Conservation (phyloP, 495 filamentous ascomycete genomes). For the Penicillium malachiteum region DNA sequence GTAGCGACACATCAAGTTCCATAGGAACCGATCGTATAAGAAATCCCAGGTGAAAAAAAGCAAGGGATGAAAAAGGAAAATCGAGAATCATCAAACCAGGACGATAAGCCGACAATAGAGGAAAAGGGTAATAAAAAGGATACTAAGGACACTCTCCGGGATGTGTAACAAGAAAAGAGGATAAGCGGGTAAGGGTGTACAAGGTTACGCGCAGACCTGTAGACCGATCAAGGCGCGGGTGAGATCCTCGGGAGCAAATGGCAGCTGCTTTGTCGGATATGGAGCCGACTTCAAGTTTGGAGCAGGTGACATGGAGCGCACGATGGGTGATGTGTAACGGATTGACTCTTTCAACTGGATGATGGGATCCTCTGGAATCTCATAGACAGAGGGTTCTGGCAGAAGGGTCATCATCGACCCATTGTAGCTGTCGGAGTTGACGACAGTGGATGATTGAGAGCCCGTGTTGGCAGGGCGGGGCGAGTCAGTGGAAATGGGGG, state of each 20-base stretch:
- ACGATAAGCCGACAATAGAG: background rate
- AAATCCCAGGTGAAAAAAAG: background rate
- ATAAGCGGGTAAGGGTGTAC: constrained; percentile 1
- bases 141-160: constrained; percentile 19
- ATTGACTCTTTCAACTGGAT: constrained; percentile 38
- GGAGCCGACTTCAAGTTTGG: constrained; percentile 28
- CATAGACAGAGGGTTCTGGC: constrained; percentile 21
- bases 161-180: constrained; percentile 10
- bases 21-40: background rate
- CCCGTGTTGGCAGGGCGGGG: constrained; percentile 29
- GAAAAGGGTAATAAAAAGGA: constrained; percentile 5
- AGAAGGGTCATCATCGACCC: constrained; percentile 44
- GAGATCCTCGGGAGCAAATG: constrained; percentile 45
- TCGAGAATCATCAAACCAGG: constrained; percentile 16
- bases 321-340: constrained; percentile 34
- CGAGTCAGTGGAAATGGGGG: constrained; percentile 3
- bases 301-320: constrained; percentile 25
- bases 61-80: background rate
- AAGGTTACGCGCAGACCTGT: constrained; percentile 35
- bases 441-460: constrained; percentile 41
- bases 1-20: background rate
- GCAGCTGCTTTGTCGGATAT: constrained; percentile 25
- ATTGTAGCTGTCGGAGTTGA: constrained; percentile 40
- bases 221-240: constrained; percentile 43
- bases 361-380: constrained; percentile 31